These are phyloP conservation scores for Arabidopsis lyrata DNA, from an alignment of 441 rosid genomes.

Conservation along the genomic window DNA sequence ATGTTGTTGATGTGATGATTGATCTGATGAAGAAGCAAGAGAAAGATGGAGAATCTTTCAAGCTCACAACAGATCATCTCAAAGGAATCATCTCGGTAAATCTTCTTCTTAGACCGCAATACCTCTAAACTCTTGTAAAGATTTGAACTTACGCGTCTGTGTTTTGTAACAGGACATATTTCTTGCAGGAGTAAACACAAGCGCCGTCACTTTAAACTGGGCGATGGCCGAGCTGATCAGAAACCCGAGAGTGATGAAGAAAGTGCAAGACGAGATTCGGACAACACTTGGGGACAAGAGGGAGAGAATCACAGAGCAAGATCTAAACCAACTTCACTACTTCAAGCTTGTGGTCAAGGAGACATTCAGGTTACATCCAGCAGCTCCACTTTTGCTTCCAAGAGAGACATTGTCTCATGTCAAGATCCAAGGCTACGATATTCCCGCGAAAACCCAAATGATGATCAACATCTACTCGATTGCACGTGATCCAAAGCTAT, in stretches of 20 bases:
- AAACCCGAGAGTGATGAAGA: conserved; percentile 52
- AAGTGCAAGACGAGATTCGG: conserved; percentile 57
- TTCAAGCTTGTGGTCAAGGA: conserved; percentile 56
- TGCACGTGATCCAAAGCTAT: conserved; percentile 42
- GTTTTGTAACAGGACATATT: conserved; percentile 51
- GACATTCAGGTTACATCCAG: conserved; percentile 59
- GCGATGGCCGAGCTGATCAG: conserved; percentile 52
- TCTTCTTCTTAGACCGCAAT: neutral
- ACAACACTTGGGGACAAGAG: conserved; percentile 48
- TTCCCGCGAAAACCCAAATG: conserved; percentile 29
- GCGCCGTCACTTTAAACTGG: conserved; percentile 55
- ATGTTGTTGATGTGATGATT: conserved; percentile 63
- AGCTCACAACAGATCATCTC: conserved; percentile 47
- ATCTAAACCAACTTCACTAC: conserved; percentile 50
- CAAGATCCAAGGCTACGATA: conserved; percentile 40
- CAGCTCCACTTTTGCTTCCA: conserved; percentile 56
- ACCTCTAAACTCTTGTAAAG: neutral
- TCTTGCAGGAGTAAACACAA: conserved; percentile 61
- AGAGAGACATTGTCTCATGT: conserved; percentile 50
- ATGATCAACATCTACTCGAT: conserved; percentile 40
- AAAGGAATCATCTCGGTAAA: conserved; percentile 63
- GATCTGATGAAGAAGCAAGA: conserved; percentile 48
- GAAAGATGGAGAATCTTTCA: conserved; percentile 33
- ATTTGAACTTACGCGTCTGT: neutral
- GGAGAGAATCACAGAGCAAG: conserved; percentile 52